Evolutionary conservation across 2,329 filamentous ascomycete genomes (phyloP).

Genomic region (Hypoxylon sp.): DNA sequence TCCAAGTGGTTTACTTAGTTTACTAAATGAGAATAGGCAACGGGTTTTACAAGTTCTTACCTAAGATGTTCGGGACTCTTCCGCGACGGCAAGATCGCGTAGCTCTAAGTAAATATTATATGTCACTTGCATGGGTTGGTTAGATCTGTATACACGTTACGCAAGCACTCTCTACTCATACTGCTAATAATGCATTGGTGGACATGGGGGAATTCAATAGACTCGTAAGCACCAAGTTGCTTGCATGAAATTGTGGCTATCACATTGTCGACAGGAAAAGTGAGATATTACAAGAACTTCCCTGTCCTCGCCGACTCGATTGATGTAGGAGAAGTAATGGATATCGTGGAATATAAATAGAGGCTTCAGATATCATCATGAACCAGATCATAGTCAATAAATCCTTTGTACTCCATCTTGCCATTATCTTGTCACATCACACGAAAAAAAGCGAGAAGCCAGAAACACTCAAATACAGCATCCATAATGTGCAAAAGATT

Average conservation of each 20-base stretch:
- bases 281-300: constrained; percentile 12
- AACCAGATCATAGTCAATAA: no score
- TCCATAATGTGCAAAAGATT: constrained; percentile 5
- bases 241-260: not conserved
- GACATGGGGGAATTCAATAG: not conserved
- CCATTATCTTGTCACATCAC: no score
- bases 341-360: constrained; percentile 1
- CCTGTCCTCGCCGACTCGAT: no score
- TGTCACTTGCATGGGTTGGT: not conserved
- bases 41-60: no score
- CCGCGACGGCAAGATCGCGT: no score
- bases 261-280: not conserved
- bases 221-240: not conserved
- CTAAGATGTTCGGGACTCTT: not conserved
- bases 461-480: not conserved
- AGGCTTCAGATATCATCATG: no score
- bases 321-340: no score
- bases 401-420: no score
- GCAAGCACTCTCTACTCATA: not conserved
- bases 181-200: not conserved
- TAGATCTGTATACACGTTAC: not conserved
- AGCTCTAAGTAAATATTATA: not conserved
- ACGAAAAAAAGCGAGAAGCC: no score
- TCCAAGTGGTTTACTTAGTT: no score
- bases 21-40: no score